A percentile compares a stretch with the other conserved stretches of the same genome.
phyloP scores from a whole-genome alignment of 2,329 filamentous ascomycete species.

The Scytalidium sp. region DNA sequence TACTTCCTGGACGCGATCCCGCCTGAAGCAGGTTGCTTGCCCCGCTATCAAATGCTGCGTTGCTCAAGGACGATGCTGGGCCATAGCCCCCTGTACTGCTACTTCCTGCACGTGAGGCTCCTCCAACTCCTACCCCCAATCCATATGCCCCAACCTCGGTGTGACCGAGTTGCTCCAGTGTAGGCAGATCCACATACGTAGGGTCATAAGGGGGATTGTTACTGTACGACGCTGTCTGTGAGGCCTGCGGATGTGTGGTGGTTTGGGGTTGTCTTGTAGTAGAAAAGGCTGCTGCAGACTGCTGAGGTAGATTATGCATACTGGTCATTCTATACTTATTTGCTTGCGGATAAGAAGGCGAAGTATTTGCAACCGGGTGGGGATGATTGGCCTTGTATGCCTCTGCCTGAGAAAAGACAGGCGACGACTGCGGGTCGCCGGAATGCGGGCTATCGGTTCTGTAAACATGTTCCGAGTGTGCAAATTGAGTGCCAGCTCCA shows the following conservation, averaged over 20 bases:
- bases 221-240: slow-evolving; percentile 25
- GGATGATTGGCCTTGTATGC: slow-evolving; percentile 17
- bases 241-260: slow-evolving; percentile 16
- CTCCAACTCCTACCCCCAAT: slow-evolving; percentile 12
- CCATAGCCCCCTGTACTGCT: slow-evolving; percentile 12
- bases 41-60: slow-evolving; percentile 13
- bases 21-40: not conserved
- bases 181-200: slow-evolving; percentile 26
- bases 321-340: slow-evolving; percentile 20
- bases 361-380: slow-evolving; percentile 19
- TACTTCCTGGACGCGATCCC: not conserved
- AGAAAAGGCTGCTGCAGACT: slow-evolving; percentile 17
- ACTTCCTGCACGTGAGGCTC: slow-evolving; percentile 8
- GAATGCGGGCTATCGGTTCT: slow-evolving; percentile 27
- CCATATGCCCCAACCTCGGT: slow-evolving; percentile 11
- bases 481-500: slow-evolving; percentile 25
- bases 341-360: slow-evolving; percentile 19
- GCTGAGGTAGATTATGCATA: slow-evolving; percentile 20
- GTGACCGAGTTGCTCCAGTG: slow-evolving; percentile 25
- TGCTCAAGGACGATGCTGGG: slow-evolving; percentile 11
- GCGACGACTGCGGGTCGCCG: slow-evolving; percentile 22
- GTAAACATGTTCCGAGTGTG: slow-evolving; percentile 24
- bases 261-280: slow-evolving; percentile 16
- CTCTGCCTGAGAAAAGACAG: slow-evolving; percentile 23
- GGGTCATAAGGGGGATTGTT: slow-evolving; percentile 19